Conservation (phyloP, 371 early-diverging fungal species). For the Mucor velutinosus region DNA sequence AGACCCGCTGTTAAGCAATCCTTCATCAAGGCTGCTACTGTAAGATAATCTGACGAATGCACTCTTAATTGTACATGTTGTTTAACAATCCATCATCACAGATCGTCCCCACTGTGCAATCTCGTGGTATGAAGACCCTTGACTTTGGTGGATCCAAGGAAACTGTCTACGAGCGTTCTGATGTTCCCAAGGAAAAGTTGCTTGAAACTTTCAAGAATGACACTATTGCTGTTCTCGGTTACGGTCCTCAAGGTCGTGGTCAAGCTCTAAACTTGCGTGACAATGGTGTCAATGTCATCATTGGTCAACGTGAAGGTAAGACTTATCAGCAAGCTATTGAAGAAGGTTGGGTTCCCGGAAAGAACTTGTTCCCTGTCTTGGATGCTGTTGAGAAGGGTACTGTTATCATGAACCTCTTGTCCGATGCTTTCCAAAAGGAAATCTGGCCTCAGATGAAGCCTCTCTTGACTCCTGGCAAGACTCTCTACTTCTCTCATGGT, state of each 20-base stretch:
- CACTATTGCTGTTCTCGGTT: constrained; percentile 95
- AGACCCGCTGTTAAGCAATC: constrained; percentile 27
- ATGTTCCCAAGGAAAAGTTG: constrained; percentile 92
- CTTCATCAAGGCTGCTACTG: constrained; percentile 19
- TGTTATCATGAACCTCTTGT: constrained; percentile 94
- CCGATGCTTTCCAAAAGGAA: constrained; percentile 95
- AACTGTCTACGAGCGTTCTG: constrained; percentile 93
- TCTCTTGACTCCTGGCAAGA: constrained; percentile 94
- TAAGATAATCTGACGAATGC: constrained; percentile 18
- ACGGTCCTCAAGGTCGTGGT: constrained; percentile 97
- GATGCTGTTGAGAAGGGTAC: constrained; percentile 91
- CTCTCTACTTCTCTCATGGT: constrained; percentile 97
- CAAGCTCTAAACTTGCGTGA: constrained; percentile 96
- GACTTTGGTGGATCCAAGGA: constrained; percentile 95
- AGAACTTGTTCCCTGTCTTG: constrained; percentile 92
- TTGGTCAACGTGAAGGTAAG: constrained; percentile 93
- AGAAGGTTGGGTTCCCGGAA: constrained; percentile 96
- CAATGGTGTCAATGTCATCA: constrained; percentile 94
- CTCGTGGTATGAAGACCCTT: constrained; percentile 89
- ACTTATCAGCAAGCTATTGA: constrained; percentile 92
- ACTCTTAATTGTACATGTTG: constrained; percentile 13
- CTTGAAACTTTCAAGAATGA: constrained; percentile 91
- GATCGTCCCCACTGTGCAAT: constrained; percentile 42
- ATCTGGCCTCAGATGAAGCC: constrained; percentile 91
- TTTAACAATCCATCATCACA: not conserved